Percentiles rank a stretch among this genome's conserved stretches.
Conservation (phyloP, 2,329 filamentous ascomycete species). For the Penicillium sp. region DNA sequence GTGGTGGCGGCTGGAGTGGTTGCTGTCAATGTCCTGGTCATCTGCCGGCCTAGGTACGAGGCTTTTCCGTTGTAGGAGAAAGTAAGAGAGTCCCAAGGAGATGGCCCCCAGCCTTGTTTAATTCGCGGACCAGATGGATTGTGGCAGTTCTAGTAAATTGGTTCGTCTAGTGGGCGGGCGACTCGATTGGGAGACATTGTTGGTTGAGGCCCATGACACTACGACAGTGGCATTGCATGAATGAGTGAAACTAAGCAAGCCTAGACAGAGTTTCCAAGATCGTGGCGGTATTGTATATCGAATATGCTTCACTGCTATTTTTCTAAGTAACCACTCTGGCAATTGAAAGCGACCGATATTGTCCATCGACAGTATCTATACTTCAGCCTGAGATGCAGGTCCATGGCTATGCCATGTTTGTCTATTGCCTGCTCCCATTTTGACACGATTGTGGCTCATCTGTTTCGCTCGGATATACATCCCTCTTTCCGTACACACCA, state of each 20-base stretch:
- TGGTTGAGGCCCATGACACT: background rate
- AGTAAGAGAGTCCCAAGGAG: background rate
- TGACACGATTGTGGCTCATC: background rate
- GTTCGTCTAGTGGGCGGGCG: background rate
- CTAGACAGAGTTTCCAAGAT: background rate
- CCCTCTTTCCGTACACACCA: background rate
- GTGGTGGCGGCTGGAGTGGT: background rate
- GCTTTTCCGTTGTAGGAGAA: background rate
- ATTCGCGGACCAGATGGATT: background rate
- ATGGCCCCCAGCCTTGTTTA: too few species aligned
- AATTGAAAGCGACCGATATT: background rate
- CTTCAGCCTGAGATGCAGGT: background rate
- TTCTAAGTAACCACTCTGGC: background rate
- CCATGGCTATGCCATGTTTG: background rate
- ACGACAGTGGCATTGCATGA: background rate
- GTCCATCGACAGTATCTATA: too few species aligned
- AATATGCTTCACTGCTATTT: background rate
- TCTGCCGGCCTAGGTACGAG: background rate
- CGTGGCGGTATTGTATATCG: background rate
- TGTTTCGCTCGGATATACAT: background rate
- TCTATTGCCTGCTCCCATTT: background rate
- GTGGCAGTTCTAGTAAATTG: background rate
- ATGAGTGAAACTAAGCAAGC: background rate
- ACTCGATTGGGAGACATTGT: background rate
- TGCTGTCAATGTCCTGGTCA: background rate